Evolutionary conservation across 257 asterid genomes (phyloP).

Genomic region (Przewalskia tangutica): DNA sequence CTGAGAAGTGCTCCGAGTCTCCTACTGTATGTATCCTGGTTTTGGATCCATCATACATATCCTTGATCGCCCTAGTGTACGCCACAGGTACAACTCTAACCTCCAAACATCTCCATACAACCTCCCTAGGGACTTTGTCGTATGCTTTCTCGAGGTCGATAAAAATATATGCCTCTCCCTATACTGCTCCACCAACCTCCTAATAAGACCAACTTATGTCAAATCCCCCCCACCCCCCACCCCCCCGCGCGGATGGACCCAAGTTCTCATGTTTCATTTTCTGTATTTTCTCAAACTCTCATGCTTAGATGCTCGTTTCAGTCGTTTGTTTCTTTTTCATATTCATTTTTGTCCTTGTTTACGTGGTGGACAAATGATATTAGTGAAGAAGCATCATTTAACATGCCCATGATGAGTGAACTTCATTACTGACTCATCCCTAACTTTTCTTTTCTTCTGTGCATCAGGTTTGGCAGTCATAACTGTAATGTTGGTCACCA

Average conservation of each 20-base stretch:
- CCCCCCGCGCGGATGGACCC: not conserved
- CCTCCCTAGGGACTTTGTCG: no score
- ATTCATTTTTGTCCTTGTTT: not conserved
- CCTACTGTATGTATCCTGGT: no score
- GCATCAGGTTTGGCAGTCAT: slow-evolving; percentile 80
- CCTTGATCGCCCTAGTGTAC: no score
- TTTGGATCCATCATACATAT: no score
- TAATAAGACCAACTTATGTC: not conserved
- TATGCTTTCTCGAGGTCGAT: no score
- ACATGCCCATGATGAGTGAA: not conserved
- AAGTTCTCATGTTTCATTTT: not conserved
- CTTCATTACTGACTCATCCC: not conserved
- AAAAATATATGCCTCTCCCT: no score
- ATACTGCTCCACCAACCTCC: no score
- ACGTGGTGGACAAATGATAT: not conserved
- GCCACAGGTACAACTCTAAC: no score
- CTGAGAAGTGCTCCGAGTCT: no score
- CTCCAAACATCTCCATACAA: no score
- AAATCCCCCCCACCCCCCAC: no score
- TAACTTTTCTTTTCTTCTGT: not conserved
- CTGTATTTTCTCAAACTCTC: not conserved
- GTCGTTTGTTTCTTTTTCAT: not conserved
- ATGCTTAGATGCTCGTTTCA: not conserved
- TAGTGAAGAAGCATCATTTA: not conserved
- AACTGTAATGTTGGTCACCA: slow-evolving; percentile 86